Base-by-base conservation (phyloP, 768 basidiomycete species). In the Boletus sp. region DNA sequence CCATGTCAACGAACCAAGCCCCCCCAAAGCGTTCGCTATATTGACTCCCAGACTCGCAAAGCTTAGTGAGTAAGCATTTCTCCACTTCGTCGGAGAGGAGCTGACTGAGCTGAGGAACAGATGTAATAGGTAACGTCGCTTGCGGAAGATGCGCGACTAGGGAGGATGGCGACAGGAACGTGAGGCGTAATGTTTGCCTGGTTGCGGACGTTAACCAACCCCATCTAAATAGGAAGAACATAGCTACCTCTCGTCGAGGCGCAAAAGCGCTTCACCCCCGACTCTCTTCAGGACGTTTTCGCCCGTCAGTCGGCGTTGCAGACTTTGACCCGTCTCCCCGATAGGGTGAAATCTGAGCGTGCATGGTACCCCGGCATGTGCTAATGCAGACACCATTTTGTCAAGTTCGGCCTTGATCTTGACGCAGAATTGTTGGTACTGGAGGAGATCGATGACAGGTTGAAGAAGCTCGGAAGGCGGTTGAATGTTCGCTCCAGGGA, bases 101-200 rank as follows among this genome's bases (percentile, higher is more conserved):
- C 55, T 91, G 85, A 25, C 77, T 75, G 34, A 95, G 75, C 64
- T 93, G 88, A 6, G 88, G 83, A 23, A 93, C 80, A 3, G 90
- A 89, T 4, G 85, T 81, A 14, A 93, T 82, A 1, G 79, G 65
- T 17, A 92, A 70, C 2, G 87, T 92, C 14, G 90, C 88, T 70
- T 90, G 90, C 6, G 89, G 79, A 21, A 93, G 79, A 65, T 91
- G 88, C 0, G 85, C 90, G n/a, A 79, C 83, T 27, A 93, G 70
- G 10, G 81, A 79, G 11, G 89, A 90, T 15, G 91, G 91, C 0
- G 91, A 85, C 19, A 77, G 63, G 64, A 90, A 85, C 3, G 88
- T 90, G 61, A 93, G 80, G 14, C 88, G 85, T 45, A 93, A 68
- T 0, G 85, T 84, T 59, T 88, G 84, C 59, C 90, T 90, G 17